Percentiles rank a stretch among this genome's conserved stretches.
Conservation (phyloP, 768 basidiomycete species). For the Dictyophora rubrovolvata region DNA sequence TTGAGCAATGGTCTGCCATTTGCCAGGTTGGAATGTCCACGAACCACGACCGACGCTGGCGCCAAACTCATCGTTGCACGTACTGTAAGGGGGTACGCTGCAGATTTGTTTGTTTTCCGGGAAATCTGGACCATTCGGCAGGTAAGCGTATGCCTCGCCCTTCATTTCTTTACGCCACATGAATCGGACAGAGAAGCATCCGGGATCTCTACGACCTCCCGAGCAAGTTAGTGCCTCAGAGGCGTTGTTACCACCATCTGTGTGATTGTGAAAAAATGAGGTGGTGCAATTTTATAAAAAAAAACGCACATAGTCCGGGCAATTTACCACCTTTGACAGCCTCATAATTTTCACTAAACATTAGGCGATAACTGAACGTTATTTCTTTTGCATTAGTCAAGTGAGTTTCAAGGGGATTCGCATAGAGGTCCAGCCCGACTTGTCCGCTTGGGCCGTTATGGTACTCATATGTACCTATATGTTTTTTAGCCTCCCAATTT, state of each 20-base stretch:
- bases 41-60: conserved; percentile 14
- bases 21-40: conserved; percentile 15
- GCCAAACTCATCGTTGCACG: conserved; percentile 1
- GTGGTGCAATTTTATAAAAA: conserved; percentile 1
- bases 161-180: conserved; percentile 38
- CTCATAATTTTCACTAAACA: conserved; percentile 63
- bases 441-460: conserved; percentile 38
- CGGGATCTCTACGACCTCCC: conserved; percentile 58
- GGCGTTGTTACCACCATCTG: conserved; percentile 41
- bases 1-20: conserved; percentile 19
- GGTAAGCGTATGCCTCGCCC: conserved; percentile 54
- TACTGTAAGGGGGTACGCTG: conserved; percentile 21
- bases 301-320: conserved; percentile 50
- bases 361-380: conserved; percentile 59
- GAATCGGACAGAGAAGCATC: conserved; percentile 58
- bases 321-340: conserved; percentile 80
- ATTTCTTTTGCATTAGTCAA: conserved; percentile 47
- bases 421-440: conserved; percentile 61
- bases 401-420: conserved; percentile 30
- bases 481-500: not conserved
- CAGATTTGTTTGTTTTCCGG: conserved; percentile 36
- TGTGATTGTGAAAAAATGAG: not conserved
- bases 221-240: conserved; percentile 38
- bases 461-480: conserved; percentile 11
- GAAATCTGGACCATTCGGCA: conserved; percentile 8